Base-by-base conservation (phyloP, 2,329 filamentous ascomycete genomes). In the Ilyonectria robusta region DNA sequence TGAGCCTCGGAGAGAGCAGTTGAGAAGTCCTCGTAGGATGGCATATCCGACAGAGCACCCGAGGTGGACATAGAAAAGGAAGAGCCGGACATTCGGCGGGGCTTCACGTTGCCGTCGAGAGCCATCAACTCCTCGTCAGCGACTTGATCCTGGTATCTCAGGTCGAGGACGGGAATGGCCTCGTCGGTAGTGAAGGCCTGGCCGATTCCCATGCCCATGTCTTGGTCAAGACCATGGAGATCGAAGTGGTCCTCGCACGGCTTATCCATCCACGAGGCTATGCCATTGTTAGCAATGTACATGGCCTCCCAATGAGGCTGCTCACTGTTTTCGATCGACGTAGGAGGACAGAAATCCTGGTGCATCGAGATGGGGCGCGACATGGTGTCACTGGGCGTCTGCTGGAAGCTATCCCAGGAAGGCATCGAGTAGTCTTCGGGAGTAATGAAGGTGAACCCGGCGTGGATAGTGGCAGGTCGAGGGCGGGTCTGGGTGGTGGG, bases 61-160 rank as follows among this genome's bases (percentile, higher is more conserved):
- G 87, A 87, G 1, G 88, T 93, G 17, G 92, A 93, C 81, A 93
- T 87, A 44, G 91, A 92, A 75, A 93, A 92, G 1, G 92, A 93
- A 2, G 92, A 93, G 54, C 91, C 91, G 21, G 92, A 93, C 84
- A 93, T 87, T 68, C 91, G 87, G 66, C 91, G 86, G 53, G 86
- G 84, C 69, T 88, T 86, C 51, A 86, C 79, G n/a, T 81, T 82
- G 60, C 85, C 81, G 46, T 89, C 88, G 67, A 87, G 84, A 64
- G 82, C 82, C 66, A 87, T 74, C 19, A 80, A 70, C 40, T 89
- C 87, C 60, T 82, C 80, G n/a, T 90, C 88, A 23, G 78, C 75
- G 40, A 78, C 84, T 72, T 71, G 82, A 72, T 66, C 84, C 78
- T 68, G 82, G 72, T 87, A 90, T 75, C 88, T 83, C 65, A 91